phyloP scores from a whole-genome alignment of 2,329 filamentous ascomycete genomes.

The Phyllosticta ampelicida region DNA sequence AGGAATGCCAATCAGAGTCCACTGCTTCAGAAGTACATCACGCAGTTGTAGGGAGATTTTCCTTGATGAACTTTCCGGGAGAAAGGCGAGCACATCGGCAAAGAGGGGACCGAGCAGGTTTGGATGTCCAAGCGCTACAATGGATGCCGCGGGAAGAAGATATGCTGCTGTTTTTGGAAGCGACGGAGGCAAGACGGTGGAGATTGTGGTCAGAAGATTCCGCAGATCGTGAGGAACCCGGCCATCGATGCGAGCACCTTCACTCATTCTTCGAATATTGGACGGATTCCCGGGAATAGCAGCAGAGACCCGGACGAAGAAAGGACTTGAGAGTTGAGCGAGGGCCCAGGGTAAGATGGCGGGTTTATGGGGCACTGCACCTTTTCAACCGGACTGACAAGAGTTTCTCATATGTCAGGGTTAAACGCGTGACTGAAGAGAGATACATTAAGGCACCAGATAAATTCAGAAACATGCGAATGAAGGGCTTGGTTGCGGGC shows the following conservation, averaged over 20 bases:
- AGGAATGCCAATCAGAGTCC: conserved; percentile 8
- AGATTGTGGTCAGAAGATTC: not conserved
- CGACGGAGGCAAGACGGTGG: not conserved
- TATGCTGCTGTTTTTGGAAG: conserved; percentile 3
- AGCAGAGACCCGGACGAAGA: not conserved
- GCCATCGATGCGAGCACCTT: not conserved
- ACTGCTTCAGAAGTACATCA: conserved; percentile 6
- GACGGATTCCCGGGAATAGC: not conserved
- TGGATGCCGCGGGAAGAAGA: conserved; percentile 1
- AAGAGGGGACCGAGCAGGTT: conserved; percentile 7
- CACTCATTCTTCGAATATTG: not conserved
- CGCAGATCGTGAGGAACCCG: not conserved
- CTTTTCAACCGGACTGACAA: not conserved
- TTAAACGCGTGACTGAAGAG: not conserved
- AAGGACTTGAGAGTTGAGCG: not conserved
- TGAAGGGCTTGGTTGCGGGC: not conserved
- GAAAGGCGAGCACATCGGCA: not conserved
- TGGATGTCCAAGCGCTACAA: conserved; percentile 5
- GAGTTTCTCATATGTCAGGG: not conserved
- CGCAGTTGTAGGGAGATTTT: conserved; percentile 8
- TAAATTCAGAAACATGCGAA: not conserved
- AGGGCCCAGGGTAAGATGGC: not conserved
- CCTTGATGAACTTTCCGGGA: not conserved
- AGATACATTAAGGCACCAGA: not conserved
- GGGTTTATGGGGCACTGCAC: not conserved